Percentiles rank a stretch among this genome's conserved stretches.
Evolutionary conservation across 1,284 basidiomycete genomes (phyloP).

Genomic region (Rhodofomes roseus): DNA sequence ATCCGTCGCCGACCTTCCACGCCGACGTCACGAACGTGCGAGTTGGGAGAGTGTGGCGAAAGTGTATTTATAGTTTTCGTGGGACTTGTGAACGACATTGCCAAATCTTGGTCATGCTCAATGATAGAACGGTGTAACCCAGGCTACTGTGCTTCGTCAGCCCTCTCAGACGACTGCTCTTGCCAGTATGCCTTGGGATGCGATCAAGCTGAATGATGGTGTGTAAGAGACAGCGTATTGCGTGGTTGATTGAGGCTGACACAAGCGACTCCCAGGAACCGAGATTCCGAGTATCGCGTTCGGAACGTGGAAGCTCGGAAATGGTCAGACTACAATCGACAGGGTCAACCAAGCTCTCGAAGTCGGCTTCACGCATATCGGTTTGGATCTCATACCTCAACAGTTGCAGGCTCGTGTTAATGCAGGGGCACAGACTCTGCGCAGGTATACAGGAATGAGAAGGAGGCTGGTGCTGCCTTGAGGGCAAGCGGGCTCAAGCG

Average conservation of each 20-base stretch:
- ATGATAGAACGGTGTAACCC: no score
- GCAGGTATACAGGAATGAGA: conserved; percentile 36
- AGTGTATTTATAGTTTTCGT: no score
- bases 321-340: conserved; percentile 31
- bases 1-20: no score
- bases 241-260: not conserved
- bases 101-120: no score
- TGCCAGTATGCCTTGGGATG: conserved; percentile 43
- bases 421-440: conserved; percentile 22
- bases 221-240: conserved; percentile 23
- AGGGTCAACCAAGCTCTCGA: conserved; percentile 28
- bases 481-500: conserved; percentile 31
- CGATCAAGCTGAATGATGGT: conserved; percentile 48
- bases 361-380: conserved; percentile 29
- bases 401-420: not conserved
- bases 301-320: conserved; percentile 48
- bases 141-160: no score
- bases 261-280: conserved; percentile 28
- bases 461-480: conserved; percentile 35
- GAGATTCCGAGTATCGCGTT: conserved; percentile 51
- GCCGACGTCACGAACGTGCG: no score
- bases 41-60: no score
- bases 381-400: conserved; percentile 10
- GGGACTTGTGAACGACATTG: no score
- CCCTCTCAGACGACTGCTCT: no score